Evolutionary conservation across 75 land plant species (phyloP).

Genomic region (Picea sitchensis): DNA sequence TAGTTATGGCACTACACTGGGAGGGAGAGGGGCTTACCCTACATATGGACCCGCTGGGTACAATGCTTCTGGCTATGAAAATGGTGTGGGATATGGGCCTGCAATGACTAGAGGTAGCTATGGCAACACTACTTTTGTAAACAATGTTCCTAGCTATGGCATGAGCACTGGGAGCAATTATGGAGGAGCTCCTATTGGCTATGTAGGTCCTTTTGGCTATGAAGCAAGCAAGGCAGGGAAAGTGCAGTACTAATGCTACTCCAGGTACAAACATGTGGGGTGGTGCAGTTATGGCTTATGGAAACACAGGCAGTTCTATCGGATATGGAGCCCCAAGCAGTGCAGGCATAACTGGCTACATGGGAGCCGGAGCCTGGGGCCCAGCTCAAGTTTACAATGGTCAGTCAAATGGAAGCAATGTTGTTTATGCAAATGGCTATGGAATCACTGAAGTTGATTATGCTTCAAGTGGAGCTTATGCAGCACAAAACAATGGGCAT

Average conservation of each 20-base stretch:
- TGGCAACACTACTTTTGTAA: conserved; percentile 15
- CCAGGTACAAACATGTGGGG: conserved; percentile 54
- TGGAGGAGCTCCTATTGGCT: conserved; percentile 26
- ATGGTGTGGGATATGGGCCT: conserved; percentile 17
- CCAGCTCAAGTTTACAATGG: conserved; percentile 60
- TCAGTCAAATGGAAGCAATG: conserved; percentile 48
- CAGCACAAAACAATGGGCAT: conserved; percentile 17
- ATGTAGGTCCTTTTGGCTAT: conserved; percentile 21
- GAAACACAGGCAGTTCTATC: conserved; percentile 35
- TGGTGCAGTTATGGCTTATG: conserved; percentile 23
- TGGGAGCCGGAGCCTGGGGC: conserved; percentile 33
- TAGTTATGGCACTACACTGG: conserved; percentile 22
- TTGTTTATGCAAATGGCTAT: conserved; percentile 46
- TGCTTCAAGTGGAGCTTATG: conserved; percentile 30
- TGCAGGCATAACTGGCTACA: conserved; percentile 19
- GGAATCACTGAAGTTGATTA: conserved; percentile 53
- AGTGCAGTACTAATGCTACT: conserved; percentile 19
- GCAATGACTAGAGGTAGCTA: conserved; percentile 23
- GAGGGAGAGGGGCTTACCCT: conserved; percentile 22
- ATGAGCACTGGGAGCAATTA: conserved; percentile 17
- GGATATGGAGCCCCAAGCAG: conserved; percentile 57
- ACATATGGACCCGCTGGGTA: conserved; percentile 27
- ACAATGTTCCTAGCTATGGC: conserved; percentile 16
- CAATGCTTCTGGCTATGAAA: conserved; percentile 23
- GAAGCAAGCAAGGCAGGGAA: conserved; percentile 19